Evolutionary conservation across 2,329 filamentous ascomycete genomes (phyloP).

Genomic region (Sporothrix brasiliensis): DNA sequence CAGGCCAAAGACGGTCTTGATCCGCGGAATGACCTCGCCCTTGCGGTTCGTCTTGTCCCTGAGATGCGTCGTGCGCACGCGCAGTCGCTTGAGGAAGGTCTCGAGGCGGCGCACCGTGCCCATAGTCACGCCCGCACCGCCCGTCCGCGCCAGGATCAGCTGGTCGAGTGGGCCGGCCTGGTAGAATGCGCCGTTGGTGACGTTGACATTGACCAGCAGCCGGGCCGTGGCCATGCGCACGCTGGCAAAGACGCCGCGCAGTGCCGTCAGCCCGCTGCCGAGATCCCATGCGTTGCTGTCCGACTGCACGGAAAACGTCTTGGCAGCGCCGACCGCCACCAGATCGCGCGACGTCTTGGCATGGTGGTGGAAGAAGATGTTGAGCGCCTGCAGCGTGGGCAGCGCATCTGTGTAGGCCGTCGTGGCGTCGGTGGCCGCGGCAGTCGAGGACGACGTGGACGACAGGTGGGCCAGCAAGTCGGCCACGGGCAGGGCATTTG

Average conservation of each 20-base stretch:
- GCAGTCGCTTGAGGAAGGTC: slow-evolving; percentile 46
- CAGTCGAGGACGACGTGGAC: slow-evolving; percentile 34
- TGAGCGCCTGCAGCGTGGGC: slow-evolving; percentile 68
- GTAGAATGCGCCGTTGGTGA: slow-evolving; percentile 45
- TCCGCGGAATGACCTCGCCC: slow-evolving; percentile 41
- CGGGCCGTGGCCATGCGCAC: slow-evolving; percentile 43
- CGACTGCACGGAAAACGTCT: slow-evolving; percentile 38
- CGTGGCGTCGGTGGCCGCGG: slow-evolving; percentile 27
- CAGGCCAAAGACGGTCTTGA: slow-evolving; percentile 46
- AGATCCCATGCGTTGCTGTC: slow-evolving; percentile 36
- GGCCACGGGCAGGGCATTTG: slow-evolving; percentile 38
- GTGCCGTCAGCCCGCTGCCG: slow-evolving; percentile 39
- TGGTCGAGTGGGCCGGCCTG: slow-evolving; percentile 37
- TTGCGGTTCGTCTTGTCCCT: slow-evolving; percentile 42
- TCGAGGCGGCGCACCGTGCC: slow-evolving; percentile 38
- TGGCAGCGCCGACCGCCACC: slow-evolving; percentile 41
- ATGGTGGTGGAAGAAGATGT: slow-evolving; percentile 62
- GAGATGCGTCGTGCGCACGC: slow-evolving; percentile 47
- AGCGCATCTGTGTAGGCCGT: slow-evolving; percentile 36
- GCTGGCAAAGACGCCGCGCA: slow-evolving; percentile 45
- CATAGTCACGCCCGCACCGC: background rate
- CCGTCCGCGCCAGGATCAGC: slow-evolving; percentile 31
- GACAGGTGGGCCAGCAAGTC: slow-evolving; percentile 40
- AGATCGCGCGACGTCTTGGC: slow-evolving; percentile 39
- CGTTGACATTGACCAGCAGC: slow-evolving; percentile 45